These are phyloP conservation scores for Oxytropis ochrocephala DNA, from an alignment of 306 rosid species.

Conservation along the genomic window DNA sequence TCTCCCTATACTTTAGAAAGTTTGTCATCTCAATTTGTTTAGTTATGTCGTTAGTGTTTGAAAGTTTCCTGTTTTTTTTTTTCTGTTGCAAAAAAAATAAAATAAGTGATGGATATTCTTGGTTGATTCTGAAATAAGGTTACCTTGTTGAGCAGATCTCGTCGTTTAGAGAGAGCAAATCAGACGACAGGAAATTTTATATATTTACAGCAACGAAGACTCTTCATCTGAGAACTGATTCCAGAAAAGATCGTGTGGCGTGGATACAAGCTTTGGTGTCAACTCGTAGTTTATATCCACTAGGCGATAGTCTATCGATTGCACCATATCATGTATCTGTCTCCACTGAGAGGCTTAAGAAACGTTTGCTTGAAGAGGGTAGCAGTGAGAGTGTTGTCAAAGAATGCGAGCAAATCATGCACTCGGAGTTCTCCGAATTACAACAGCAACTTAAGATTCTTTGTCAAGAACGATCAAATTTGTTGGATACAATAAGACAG, in stretches of 20 bases:
- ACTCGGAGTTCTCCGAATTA: constrained; percentile 69
- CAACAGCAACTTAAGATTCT: constrained; percentile 59
- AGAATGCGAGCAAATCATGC: constrained; percentile 92
- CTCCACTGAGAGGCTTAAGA: constrained; percentile 67
- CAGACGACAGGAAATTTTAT: constrained; percentile 76
- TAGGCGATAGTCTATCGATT: constrained; percentile 44
- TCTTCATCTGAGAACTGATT: constrained; percentile 84
- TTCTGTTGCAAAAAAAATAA: neutral
- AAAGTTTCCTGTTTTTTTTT: neutral
- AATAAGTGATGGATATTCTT: neutral
- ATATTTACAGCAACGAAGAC: constrained; percentile 93
- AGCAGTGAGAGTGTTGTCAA: constrained; percentile 52
- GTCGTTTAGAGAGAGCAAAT: constrained; percentile 88
- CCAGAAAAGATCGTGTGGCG: constrained; percentile 74
- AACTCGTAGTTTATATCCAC: constrained; percentile 61
- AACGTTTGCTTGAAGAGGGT: constrained; percentile 73
- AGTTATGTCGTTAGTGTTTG: neutral
- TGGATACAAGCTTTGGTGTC: constrained; percentile 89
- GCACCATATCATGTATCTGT: constrained; percentile 55
- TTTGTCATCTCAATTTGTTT: neutral
- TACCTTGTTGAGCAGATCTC: constrained; percentile 45
- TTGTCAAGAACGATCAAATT: constrained; percentile 60
- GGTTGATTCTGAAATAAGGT: neutral
- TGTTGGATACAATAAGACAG: constrained; percentile 78
- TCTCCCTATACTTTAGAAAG: neutral